A percentile compares a stretch with the other conserved stretches of the same genome.
Evolutionary conservation across 169 alveolate genomes (phyloP).

Genomic region (Plasmodium billcollinsi): DNA sequence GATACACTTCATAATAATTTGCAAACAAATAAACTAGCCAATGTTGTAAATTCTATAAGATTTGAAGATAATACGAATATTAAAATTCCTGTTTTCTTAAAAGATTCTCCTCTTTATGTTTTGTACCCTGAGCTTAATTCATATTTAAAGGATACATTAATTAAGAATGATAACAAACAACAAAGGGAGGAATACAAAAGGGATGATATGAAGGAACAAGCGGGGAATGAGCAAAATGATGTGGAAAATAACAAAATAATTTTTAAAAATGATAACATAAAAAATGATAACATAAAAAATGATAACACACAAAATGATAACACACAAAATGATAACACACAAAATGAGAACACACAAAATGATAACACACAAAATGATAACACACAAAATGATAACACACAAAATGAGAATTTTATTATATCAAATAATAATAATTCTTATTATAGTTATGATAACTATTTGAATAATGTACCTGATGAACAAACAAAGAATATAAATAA

Average conservation of each 20-base stretch:
- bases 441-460: neutral
- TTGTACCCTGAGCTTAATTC: slow-evolving; percentile 38
- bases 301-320: too few species aligned
- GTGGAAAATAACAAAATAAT: neutral
- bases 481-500: neutral
- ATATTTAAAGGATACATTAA: too few species aligned
- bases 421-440: too few species aligned
- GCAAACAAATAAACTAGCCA: slow-evolving; percentile 19
- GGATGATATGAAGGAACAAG: neutral
- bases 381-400: too few species aligned
- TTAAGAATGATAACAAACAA: neutral
- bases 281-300: too few species aligned
- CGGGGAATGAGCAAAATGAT: neutral
- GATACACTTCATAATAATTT: slow-evolving; percentile 43
- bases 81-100: slow-evolving; percentile 33
- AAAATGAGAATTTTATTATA: too few species aligned
- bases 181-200: neutral
- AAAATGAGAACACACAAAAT: too few species aligned
- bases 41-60: slow-evolving; percentile 38
- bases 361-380: too few species aligned
- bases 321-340: too few species aligned
- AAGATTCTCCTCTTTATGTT: slow-evolving; percentile 32
- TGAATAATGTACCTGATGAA: neutral
- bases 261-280: too few species aligned
- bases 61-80: slow-evolving; percentile 43